phyloP scores from a whole-genome alignment of 2,329 filamentous ascomycete genomes.

The Xylaria sp. region DNA sequence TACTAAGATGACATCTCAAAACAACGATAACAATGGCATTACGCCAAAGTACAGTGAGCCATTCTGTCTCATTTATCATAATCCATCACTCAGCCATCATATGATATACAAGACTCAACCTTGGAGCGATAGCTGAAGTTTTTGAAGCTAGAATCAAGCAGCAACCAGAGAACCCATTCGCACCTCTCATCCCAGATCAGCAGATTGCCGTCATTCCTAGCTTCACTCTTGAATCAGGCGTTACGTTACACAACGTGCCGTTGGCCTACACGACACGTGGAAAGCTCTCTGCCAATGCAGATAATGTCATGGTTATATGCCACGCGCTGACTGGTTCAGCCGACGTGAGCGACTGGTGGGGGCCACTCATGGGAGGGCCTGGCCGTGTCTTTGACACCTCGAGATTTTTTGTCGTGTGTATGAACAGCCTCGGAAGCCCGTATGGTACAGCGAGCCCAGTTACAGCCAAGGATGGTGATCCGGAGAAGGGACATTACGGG shows the following conservation, averaged over 20 bases:
- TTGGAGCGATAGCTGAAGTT: slow-evolving; percentile 69
- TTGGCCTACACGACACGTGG: slow-evolving; percentile 75
- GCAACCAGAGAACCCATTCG: slow-evolving; percentile 93
- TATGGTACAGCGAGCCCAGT: slow-evolving; percentile 90
- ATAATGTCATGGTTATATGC: slow-evolving; percentile 81
- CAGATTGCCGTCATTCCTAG: slow-evolving; percentile 85
- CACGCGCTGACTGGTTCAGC: slow-evolving; percentile 88
- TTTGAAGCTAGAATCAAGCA: slow-evolving; percentile 71
- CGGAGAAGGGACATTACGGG: slow-evolving; percentile 80
- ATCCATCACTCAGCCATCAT: neutral
- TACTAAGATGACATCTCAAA: slow-evolving; percentile 42
- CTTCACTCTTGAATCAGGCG: slow-evolving; percentile 93
- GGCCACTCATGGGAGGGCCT: slow-evolving; percentile 79
- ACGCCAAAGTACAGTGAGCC: slow-evolving; percentile 52
- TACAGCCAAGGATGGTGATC: slow-evolving; percentile 86
- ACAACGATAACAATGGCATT: slow-evolving; percentile 36
- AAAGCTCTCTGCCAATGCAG: slow-evolving; percentile 65
- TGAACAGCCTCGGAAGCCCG: slow-evolving; percentile 86
- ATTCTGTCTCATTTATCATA: slow-evolving; percentile 14
- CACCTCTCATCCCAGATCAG: slow-evolving; percentile 87
- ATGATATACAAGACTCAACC: neutral
- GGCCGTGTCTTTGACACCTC: slow-evolving; percentile 84
- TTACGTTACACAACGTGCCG: slow-evolving; percentile 79
- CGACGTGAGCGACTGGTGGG: slow-evolving; percentile 91
- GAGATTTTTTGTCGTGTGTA: slow-evolving; percentile 85